Percentiles rank a stretch among this genome's conserved stretches.
phyloP scores from a whole-genome alignment of 768 basidiomycete genomes.

The Xanthoconium stramineum region DNA sequence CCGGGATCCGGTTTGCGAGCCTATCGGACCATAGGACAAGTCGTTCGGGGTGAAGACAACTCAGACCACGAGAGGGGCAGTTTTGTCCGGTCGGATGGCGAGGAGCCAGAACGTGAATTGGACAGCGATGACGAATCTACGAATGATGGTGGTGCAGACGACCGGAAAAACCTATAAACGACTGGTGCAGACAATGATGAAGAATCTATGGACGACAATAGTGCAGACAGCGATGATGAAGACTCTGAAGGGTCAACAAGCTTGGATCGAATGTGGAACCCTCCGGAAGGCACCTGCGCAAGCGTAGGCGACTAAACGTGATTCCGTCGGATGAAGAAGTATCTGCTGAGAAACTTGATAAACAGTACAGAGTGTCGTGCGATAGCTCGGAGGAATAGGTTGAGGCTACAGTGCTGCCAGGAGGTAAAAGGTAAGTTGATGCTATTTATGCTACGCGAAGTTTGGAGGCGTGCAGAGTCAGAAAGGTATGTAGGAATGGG shows the following conservation, averaged over 20 bases:
- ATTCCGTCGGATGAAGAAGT: conserved; percentile 1
- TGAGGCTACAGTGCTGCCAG: too few species aligned
- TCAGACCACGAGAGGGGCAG: neutral
- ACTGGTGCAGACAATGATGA: neutral
- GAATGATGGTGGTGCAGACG: neutral
- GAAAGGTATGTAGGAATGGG: too few species aligned
- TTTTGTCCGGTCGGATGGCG: conserved; percentile 9
- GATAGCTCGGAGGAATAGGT: conserved; percentile 2
- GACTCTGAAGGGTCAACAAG: neutral
- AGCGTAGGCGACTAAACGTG: conserved; percentile 1
- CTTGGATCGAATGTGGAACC: neutral
- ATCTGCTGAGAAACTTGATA: neutral
- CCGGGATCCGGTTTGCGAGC: conserved; percentile 14
- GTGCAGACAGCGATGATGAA: neutral
- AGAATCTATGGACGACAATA: neutral
- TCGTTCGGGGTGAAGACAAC: conserved; percentile 1
- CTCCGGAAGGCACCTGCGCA: neutral
- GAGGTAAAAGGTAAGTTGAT: too few species aligned
- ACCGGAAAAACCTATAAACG: too few species aligned
- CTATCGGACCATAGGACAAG: conserved; percentile 16
- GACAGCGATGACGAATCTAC: neutral
- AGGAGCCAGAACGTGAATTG: neutral
- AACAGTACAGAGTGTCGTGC: conserved; percentile 1
- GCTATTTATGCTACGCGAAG: too few species aligned
- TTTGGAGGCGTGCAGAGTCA: too few species aligned